A percentile compares a stretch with the other conserved stretches of the same genome.
phyloP scores from a whole-genome alignment of 2,329 filamentous ascomycete genomes.

The Paecilomyces dactylethromorphus region DNA sequence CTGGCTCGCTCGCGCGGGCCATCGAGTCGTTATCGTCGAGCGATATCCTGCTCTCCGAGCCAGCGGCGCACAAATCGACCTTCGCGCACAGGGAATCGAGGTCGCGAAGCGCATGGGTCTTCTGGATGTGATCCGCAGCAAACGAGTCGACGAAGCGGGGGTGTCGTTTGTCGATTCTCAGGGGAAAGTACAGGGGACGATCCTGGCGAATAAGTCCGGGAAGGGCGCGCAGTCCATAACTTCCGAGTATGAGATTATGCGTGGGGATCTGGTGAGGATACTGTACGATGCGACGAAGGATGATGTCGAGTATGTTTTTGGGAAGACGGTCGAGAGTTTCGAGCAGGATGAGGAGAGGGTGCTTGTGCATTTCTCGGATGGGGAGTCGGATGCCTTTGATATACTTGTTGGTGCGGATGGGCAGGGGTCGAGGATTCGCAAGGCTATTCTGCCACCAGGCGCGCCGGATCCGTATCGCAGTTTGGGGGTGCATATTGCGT shows the following conservation, averaged over 20 bases:
- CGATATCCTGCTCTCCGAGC: constrained; percentile 36
- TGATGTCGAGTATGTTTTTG: constrained; percentile 13
- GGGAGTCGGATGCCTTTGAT: constrained; percentile 40
- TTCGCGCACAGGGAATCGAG: constrained; percentile 46
- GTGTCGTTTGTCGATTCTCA: constrained; percentile 38
- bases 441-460: constrained; percentile 23
- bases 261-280: constrained; percentile 49
- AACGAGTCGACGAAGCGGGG: constrained; percentile 43
- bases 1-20: constrained; percentile 37
- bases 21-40: constrained; percentile 37
- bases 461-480: constrained; percentile 11
- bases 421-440: constrained; percentile 44
- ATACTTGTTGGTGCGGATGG: constrained; percentile 53
- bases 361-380: constrained; percentile 38
- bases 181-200: constrained; percentile 33
- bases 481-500: constrained; percentile 17
- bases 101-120: constrained; percentile 49
- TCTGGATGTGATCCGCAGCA: constrained; percentile 32
- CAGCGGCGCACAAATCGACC: constrained; percentile 49
- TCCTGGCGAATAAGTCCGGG: constrained; percentile 35
- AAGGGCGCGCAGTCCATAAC: constrained; percentile 42
- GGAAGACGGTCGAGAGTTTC: constrained; percentile 20
- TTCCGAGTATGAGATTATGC: constrained; percentile 55
- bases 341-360: constrained; percentile 28
- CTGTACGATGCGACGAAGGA: constrained; percentile 39